These are phyloP conservation scores for Mycosphaerella sp. DNA, from an alignment of 2,329 filamentous ascomycete species.

Conservation along the genomic window DNA sequence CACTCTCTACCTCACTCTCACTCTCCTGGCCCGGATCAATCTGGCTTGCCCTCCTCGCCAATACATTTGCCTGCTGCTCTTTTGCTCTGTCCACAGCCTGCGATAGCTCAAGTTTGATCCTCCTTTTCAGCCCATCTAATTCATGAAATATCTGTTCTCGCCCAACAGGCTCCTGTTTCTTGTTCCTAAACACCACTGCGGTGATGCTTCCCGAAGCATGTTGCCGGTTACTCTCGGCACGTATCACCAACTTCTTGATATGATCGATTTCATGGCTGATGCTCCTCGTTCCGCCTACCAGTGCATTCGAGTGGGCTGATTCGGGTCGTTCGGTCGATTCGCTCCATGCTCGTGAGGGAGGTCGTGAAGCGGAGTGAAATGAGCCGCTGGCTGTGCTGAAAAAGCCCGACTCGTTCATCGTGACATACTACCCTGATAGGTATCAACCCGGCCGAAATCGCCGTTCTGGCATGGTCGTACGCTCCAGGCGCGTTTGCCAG, in stretches of 20 bases:
- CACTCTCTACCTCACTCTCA: constrained; percentile 28
- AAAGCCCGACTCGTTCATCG: constrained; percentile 7
- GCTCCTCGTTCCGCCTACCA: constrained; percentile 8
- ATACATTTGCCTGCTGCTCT: constrained; percentile 4
- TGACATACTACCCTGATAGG: neutral
- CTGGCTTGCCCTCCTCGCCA: constrained; percentile 13
- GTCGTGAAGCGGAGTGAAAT: constrained; percentile 1
- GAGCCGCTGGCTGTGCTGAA: constrained; percentile 8
- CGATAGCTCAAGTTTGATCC: constrained; percentile 26
- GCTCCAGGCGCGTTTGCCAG: neutral
- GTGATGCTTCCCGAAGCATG: constrained; percentile 22
- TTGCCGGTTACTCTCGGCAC: constrained; percentile 17
- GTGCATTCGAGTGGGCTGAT: constrained; percentile 3
- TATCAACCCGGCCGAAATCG: neutral
- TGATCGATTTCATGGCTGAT: constrained; percentile 26
- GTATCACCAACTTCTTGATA: constrained; percentile 25
- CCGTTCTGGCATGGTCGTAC: constrained; percentile 1
- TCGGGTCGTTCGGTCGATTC: constrained; percentile 13
- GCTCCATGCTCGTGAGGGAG: constrained; percentile 11
- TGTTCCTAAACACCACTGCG: constrained; percentile 25
- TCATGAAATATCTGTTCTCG: constrained; percentile 24
- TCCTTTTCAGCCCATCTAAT: constrained; percentile 28
- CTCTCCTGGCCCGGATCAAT: constrained; percentile 21
- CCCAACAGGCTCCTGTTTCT: constrained; percentile 11
- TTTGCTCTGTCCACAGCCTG: constrained; percentile 9